A percentile compares a stretch with the other conserved stretches of the same genome.
phyloP scores from a whole-genome alignment of 345 rosid species.

The Eucalyptus microcorys region DNA sequence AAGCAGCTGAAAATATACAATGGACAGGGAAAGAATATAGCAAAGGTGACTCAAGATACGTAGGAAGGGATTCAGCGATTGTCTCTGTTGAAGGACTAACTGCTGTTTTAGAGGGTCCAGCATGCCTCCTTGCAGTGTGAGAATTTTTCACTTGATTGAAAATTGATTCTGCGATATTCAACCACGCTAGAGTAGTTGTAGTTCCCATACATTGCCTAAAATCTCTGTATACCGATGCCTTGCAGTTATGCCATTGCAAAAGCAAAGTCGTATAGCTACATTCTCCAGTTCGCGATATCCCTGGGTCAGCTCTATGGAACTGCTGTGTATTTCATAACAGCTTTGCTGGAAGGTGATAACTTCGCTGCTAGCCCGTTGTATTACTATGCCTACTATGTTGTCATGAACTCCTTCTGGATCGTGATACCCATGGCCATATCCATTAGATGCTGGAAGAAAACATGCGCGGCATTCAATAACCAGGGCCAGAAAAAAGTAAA shows the following conservation, averaged over 20 bases:
- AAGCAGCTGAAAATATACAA: not conserved
- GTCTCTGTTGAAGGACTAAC: slow-evolving; percentile 82
- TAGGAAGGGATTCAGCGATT: slow-evolving; percentile 55
- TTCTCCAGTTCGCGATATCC: slow-evolving; percentile 77
- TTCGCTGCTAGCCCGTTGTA: slow-evolving; percentile 47
- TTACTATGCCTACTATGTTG: slow-evolving; percentile 60
- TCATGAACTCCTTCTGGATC: slow-evolving; percentile 66
- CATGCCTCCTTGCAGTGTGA: slow-evolving; percentile 72
- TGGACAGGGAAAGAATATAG: slow-evolving; percentile 91
- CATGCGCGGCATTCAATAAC: slow-evolving; percentile 22
- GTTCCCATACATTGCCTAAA: not conserved
- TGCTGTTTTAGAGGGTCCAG: slow-evolving; percentile 81
- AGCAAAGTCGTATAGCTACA: slow-evolving; percentile 64
- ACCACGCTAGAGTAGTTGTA: not conserved
- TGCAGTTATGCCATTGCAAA: slow-evolving; percentile 73
- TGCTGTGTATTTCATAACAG: slow-evolving; percentile 64
- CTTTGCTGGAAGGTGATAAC: slow-evolving; percentile 76
- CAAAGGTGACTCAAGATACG: slow-evolving; percentile 97
- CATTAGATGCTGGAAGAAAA: slow-evolving; percentile 75
- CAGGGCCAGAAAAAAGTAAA: slow-evolving; percentile 42
- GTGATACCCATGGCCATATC: slow-evolving; percentile 53
- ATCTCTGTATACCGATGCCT: not conserved
- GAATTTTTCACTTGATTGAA: not conserved
- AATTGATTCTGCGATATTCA: not conserved
- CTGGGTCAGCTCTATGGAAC: slow-evolving; percentile 91